Percentiles rank a stretch among this genome's conserved stretches.
Evolutionary conservation across 2,329 filamentous ascomycete genomes (phyloP).

Genomic region (Aspergillus phoenicis): DNA sequence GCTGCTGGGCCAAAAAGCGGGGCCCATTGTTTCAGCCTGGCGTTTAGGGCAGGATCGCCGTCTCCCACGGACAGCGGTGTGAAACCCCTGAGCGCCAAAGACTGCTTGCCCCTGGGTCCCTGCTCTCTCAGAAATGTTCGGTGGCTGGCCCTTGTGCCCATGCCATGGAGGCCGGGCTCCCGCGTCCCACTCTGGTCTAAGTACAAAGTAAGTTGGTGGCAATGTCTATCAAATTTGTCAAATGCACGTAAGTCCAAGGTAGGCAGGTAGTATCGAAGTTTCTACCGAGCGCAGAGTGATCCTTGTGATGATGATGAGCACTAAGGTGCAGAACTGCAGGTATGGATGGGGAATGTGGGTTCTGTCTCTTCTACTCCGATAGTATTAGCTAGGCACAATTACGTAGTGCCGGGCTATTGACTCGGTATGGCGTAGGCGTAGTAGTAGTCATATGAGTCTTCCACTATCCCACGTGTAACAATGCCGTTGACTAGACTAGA

Average conservation of each 20-base stretch:
- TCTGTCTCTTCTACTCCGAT: background rate
- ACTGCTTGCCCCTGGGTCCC: slow-evolving; percentile 19
- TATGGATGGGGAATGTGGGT: slow-evolving; percentile 1
- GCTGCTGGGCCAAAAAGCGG: slow-evolving; percentile 5
- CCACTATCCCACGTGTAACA: slow-evolving; percentile 1
- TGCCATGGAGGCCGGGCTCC: background rate
- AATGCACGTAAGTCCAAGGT: background rate
- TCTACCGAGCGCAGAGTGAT: background rate
- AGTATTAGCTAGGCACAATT: background rate
- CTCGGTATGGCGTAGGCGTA: background rate
- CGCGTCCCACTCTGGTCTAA: background rate
- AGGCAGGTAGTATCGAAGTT: background rate
- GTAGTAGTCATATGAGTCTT: background rate
- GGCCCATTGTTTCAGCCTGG: slow-evolving; percentile 14
- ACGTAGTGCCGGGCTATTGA: slow-evolving; percentile 6
- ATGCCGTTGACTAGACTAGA: too few species aligned
- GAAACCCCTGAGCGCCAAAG: slow-evolving; percentile 15
- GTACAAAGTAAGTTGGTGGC: background rate
- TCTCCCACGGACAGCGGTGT: slow-evolving; percentile 17
- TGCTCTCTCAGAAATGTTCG: slow-evolving; percentile 8
- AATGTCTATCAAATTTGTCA: background rate
- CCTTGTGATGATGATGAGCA: background rate
- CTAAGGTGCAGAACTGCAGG: background rate
- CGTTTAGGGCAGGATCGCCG: slow-evolving; percentile 18
- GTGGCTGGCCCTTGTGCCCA: slow-evolving; percentile 7